Evolutionary conservation across 495 filamentous ascomycete genomes (phyloP).

Genomic region (Daldinia childiae): DNA sequence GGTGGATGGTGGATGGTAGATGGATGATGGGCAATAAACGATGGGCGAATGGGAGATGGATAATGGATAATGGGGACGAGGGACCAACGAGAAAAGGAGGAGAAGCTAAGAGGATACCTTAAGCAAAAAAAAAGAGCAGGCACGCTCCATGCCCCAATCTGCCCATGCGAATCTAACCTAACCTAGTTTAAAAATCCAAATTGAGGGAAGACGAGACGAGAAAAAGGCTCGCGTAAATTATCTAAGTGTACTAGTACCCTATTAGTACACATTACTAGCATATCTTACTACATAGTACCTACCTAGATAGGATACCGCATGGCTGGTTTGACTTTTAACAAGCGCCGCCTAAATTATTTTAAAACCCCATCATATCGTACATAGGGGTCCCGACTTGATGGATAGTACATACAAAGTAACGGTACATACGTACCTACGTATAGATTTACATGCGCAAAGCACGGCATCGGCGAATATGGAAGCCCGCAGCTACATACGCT

Average conservation of each 20-base stretch:
- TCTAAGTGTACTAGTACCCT: conserved; percentile 16
- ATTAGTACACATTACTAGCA: not conserved
- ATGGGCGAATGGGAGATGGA: conserved; percentile 1
- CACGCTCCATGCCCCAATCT: not conserved
- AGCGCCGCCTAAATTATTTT: not conserved
- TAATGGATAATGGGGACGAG: conserved; percentile 1
- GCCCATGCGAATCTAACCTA: not conserved
- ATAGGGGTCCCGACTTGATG: conserved; percentile 13
- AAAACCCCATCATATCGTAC: not conserved
- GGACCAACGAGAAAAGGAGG: conserved; percentile 29
- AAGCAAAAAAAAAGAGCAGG: conserved; percentile 8
- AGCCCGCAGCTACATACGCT: conserved; percentile 28
- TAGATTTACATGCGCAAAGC: conserved; percentile 10
- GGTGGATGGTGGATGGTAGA: too few species aligned
- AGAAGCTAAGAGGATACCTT: conserved; percentile 17
- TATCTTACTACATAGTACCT: conserved; percentile 5
- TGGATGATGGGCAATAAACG: not conserved
- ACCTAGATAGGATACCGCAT: not conserved
- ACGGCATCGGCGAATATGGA: conserved; percentile 36
- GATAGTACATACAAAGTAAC: not conserved
- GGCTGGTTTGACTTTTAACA: not conserved
- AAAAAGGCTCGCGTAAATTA: conserved; percentile 26
- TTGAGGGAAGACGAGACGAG: conserved; percentile 33
- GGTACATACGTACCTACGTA: not conserved
- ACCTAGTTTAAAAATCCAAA: conserved; percentile 27